Base-by-base conservation (phyloP, 805 yeast species). In the Myxozyma udenii region DNA sequence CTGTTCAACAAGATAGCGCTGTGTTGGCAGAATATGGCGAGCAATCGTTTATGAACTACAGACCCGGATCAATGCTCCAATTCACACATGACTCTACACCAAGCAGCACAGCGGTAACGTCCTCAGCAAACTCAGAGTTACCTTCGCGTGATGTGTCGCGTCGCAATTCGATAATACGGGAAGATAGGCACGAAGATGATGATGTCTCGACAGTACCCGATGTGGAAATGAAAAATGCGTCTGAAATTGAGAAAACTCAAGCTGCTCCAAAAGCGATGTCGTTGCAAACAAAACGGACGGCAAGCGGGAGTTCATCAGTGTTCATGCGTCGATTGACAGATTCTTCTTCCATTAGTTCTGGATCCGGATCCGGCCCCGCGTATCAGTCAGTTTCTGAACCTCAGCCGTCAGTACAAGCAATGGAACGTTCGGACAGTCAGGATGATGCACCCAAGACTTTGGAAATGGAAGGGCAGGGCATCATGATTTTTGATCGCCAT, bases 391-490 rank as follows among this genome's bases (percentile, higher is more conserved):
- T 14, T 28, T 28, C 33, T 28, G 33, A 28, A 28, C n/a, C n/a
- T n/a, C n/a, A n/a, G n/a, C n/a, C n/a, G n/a, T 28, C 33, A 9
- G 9, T 14, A 9, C 12, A 28, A 9, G 33, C 33, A 9, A 28
- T 14, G 9, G 33, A 28, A 14, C 33, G 33, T 28, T 32, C 26
- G 14, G 22, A 4, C 5, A 39, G 4, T 21, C 33, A 4, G 18
- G 4, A 5, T 5, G 33, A 28, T 28, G 33, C 9, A 14, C 33
- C 39, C 11, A 42, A 26, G 28, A 39, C 49, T 9, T 24, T 68
- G 1, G 91, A 87, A 59, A 71, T 90, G 36, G 98, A 91, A 67
- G 98, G 96, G 0, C 97, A 91, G 64, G 98, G 98, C 2, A 84
- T 93, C 7, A 67, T 91, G 19, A 83, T 93, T 6, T 85, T 81